Evolutionary conservation across 1,139 yeast species (phyloP).

Genomic region (Trichomonascaceae sp.): DNA sequence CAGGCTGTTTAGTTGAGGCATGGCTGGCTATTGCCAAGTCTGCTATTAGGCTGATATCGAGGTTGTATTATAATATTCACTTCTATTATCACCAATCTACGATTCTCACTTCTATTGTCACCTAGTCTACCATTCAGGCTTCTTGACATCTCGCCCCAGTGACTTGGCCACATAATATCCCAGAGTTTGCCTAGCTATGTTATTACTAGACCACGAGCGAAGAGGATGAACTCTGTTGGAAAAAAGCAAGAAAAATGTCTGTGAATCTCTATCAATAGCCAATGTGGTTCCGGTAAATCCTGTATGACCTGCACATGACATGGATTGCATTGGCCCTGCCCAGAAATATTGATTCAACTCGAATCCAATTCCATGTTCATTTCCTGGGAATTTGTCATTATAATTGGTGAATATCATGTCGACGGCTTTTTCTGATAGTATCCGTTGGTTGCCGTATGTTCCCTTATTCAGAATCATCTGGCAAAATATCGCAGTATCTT

Average conservation of each 20-base stretch:
- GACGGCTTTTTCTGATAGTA: slow-evolving; percentile 11
- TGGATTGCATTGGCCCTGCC: slow-evolving; percentile 15
- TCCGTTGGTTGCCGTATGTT: slow-evolving; percentile 9
- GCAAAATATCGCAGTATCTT: slow-evolving; percentile 15
- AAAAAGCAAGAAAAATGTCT: slow-evolving; percentile 14
- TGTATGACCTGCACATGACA: slow-evolving; percentile 16
- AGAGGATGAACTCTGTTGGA: slow-evolving; percentile 18
- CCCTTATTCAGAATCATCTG: slow-evolving; percentile 18
- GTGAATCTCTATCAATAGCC: slow-evolving; percentile 14
- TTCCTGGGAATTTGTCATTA: slow-evolving; percentile 14
- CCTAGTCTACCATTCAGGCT: not conserved
- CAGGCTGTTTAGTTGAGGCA: slow-evolving; percentile 58
- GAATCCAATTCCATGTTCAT: slow-evolving; percentile 18
- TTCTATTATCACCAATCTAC: too few relatives aligned
- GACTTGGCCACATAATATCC: slow-evolving; percentile 1
- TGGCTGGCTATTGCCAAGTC: too few relatives aligned
- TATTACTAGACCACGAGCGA: slow-evolving; percentile 13
- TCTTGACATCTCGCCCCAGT: not conserved
- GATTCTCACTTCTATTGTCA: too few relatives aligned
- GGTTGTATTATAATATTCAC: too few relatives aligned
- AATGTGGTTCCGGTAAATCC: slow-evolving; percentile 20
- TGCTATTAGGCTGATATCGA: too few relatives aligned
- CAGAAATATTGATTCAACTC: slow-evolving; percentile 17
- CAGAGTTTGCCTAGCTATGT: slow-evolving; percentile 13
- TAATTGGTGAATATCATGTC: slow-evolving; percentile 14